These are phyloP conservation scores for Coprinellus micaceus DNA, from an alignment of 768 basidiomycete species.

Conservation along the genomic window DNA sequence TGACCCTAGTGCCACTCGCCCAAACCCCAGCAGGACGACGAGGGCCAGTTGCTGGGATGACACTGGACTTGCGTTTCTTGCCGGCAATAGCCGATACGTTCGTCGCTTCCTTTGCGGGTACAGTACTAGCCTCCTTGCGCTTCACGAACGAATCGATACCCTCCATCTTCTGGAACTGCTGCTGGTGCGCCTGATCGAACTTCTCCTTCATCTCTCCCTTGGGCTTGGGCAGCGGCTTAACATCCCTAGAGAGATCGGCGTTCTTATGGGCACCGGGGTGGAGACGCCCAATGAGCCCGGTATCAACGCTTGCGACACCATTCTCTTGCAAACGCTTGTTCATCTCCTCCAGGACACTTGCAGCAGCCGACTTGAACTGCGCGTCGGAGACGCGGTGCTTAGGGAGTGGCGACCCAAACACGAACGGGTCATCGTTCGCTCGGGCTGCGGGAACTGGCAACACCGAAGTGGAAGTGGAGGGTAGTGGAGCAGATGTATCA, in stretches of 20 bases:
- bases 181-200: conserved; percentile 60
- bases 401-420: conserved; percentile 76
- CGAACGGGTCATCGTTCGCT: conserved; percentile 65
- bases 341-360: conserved; percentile 80
- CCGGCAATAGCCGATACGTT: conserved; percentile 23
- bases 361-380: conserved; percentile 64
- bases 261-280: conserved; percentile 26
- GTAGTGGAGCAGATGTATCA: conserved; percentile 8
- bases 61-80: conserved; percentile 54
- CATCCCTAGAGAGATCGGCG: conserved; percentile 21
- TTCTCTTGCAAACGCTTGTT: conserved; percentile 62
- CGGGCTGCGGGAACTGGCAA: no score
- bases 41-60: conserved; percentile 29
- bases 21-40: conserved; percentile 24
- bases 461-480: no score
- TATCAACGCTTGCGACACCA: conserved; percentile 48
- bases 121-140: conserved; percentile 25
- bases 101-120: not conserved
- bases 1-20: conserved; percentile 41
- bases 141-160: conserved; percentile 51
- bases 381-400: conserved; percentile 57
- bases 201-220: conserved; percentile 33
- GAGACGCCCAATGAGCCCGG: conserved; percentile 42
- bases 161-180: conserved; percentile 74
- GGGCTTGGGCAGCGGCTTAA: conserved; percentile 27